Evolutionary conservation across 768 basidiomycete species (phyloP), one percentile per base, ranked within the genome.

Genomic region (Cystofilobasidium macerans): DNA sequence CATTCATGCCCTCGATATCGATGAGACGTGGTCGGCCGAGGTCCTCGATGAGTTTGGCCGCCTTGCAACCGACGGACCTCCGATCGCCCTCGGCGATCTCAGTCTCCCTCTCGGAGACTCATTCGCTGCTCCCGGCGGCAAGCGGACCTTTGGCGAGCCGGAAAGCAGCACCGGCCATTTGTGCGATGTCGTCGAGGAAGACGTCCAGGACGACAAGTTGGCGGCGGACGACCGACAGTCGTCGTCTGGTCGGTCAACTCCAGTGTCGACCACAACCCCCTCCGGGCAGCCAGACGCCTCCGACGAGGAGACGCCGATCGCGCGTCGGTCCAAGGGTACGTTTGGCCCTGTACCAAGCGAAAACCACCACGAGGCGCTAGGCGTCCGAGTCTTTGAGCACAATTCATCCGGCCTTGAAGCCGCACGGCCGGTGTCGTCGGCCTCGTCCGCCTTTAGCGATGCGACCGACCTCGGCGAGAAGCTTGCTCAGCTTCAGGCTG

Each of bases 11-110:
- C 30, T 58, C 30, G 36, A 33, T 4, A 26, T 38, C 33, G 57
- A 58, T 20, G 33, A 38, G 26, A 26, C 36, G 30, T 58, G 57
- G 57, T 33, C 33, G 38, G 57, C 33, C 22, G 57, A 58, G 36
- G 33, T 58, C 3, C 57, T 33, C 20, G 36, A 26, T 11, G 24
- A 58, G 57, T 38, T 58, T 24, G 57, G 38, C 32, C 30, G 20
- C 8, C 38, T 38, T 20, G 57, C 24, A 24, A 22, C 45, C n/a
- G 45, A 47, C n/a, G 45, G 24, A 5, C 2, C 22, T 7, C 8
- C 45, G 22, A 47, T 47, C 22, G 24, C 45, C 4, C 45, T 47
- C n/a, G 45, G n/a, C 22, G 45, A 47, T 3, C 45, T 47, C 45
- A 13, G 24, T 5, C n/a, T 47, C 4, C 24, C 57, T 1, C 38